Conservation (phyloP, 139 green algal genomes). For the Marvania coccoides region DNA sequence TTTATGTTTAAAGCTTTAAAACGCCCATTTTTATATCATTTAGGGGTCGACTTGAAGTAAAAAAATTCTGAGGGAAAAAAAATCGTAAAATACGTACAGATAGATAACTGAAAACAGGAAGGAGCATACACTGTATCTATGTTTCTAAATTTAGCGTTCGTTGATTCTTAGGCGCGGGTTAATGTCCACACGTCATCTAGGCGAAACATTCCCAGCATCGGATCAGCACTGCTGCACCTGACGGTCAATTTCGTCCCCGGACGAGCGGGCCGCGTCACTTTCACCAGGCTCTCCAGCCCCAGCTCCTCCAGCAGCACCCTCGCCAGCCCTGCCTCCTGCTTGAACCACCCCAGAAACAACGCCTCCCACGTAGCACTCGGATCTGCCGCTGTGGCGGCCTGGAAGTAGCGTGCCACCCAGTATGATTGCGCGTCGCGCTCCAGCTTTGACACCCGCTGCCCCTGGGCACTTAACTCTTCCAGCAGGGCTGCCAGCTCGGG, state of each 20-base stretch:
- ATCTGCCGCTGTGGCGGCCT: neutral
- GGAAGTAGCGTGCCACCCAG: slow-evolving; percentile 64
- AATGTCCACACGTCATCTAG: neutral
- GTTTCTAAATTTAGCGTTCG: neutral
- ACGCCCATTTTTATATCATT: neutral
- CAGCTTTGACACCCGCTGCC: slow-evolving; percentile 12
- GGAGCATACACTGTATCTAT: neutral
- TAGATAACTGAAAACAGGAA: neutral
- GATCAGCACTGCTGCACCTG: neutral
- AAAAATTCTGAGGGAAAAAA: neutral
- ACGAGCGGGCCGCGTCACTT: slow-evolving; percentile 25
- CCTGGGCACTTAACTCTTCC: neutral
- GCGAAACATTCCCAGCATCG: neutral
- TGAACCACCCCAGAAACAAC: slow-evolving; percentile 53
- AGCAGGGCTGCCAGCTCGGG: slow-evolving; percentile 21
- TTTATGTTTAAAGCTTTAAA: neutral
- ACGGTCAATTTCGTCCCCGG: slow-evolving; percentile 20
- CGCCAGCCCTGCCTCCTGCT: slow-evolving; percentile 47
- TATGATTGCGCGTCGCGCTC: slow-evolving; percentile 45
- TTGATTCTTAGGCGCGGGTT: neutral
- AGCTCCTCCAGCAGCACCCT: slow-evolving; percentile 51
- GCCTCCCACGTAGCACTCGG: slow-evolving; percentile 22
- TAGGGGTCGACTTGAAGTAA: neutral
- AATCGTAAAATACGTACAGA: neutral
- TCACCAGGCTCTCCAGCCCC: slow-evolving; percentile 52